Conservation (phyloP, 768 basidiomycete genomes). For the Cystobasidium tubakii region DNA sequence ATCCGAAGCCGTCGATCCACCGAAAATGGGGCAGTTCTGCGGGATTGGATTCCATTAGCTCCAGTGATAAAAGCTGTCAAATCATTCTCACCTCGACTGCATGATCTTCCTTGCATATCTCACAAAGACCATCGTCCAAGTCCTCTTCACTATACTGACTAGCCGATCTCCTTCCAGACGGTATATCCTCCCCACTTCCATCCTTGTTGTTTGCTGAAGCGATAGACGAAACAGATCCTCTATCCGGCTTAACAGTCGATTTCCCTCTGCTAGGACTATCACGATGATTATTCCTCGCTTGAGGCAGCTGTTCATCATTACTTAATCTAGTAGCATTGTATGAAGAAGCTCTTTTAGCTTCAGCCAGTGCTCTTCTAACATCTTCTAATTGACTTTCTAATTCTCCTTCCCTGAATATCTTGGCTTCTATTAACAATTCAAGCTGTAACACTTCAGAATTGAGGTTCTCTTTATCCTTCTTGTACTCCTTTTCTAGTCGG, state of each 20-base stretch:
- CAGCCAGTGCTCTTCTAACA: conserved; percentile 9
- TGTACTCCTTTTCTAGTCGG: conserved; percentile 44
- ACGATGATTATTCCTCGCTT: conserved; percentile 51
- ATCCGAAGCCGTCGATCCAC: conserved; percentile 27
- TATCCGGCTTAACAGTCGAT: conserved; percentile 38
- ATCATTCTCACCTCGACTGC: conserved; percentile 84
- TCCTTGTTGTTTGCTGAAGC: conserved; percentile 48
- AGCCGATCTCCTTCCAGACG: neutral
- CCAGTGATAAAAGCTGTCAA: too few relatives aligned
- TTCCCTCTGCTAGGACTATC: conserved; percentile 33
- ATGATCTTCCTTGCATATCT: conserved; percentile 81
- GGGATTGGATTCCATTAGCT: neutral
- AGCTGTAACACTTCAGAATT: conserved; percentile 84
- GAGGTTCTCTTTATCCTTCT: conserved; percentile 62
- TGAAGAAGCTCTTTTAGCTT: neutral
- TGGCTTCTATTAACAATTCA: conserved; percentile 86
- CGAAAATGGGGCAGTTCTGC: conserved; percentile 22
- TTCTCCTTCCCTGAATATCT: conserved; percentile 90
- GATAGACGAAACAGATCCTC: conserved; percentile 43
- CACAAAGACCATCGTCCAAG: conserved; percentile 55
- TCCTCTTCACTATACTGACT: conserved; percentile 24
- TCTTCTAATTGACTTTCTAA: conserved; percentile 62
- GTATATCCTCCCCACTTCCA: neutral
- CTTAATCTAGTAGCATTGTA: neutral
- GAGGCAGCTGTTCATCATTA: conserved; percentile 55